Percentiles rank a stretch among this genome's conserved stretches.
Conservation (phyloP, 768 basidiomycete genomes). For the Cytidiella melzeri region DNA sequence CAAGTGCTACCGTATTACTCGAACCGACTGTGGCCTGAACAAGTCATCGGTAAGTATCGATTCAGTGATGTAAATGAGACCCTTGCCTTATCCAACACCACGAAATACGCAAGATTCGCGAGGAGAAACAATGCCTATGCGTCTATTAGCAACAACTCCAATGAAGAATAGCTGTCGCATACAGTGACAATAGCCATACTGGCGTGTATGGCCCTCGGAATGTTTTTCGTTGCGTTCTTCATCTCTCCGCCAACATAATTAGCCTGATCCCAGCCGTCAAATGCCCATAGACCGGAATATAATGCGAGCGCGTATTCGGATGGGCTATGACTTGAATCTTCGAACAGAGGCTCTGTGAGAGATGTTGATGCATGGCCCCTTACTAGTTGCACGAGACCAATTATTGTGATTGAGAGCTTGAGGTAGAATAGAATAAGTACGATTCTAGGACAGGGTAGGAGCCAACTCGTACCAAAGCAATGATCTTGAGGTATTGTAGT, state of each 20-base stretch:
- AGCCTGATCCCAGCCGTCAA: conserved; percentile 93
- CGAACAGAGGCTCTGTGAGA: conserved; percentile 62
- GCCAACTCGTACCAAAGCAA: conserved; percentile 49
- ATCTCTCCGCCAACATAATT: conserved; percentile 93
- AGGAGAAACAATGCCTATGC: conserved; percentile 68
- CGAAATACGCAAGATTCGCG: conserved; percentile 87
- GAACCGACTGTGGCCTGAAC: conserved; percentile 54
- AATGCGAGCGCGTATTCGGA: conserved; percentile 88
- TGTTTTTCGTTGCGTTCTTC: conserved; percentile 72
- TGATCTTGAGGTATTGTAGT: conserved; percentile 38
- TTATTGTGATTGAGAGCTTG: conserved; percentile 63
- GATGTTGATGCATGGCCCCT: conserved; percentile 67
- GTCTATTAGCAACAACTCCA: conserved; percentile 2
- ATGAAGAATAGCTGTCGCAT: conserved; percentile 22
- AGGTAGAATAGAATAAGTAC: conserved; percentile 12
- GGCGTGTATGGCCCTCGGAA: conserved; percentile 84
- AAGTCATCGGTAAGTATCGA: conserved; percentile 2
- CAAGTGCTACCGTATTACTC: conserved; percentile 85
- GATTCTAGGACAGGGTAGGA: not conserved
- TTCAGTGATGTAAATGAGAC: conserved; percentile 1
- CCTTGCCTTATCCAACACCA: conserved; percentile 77
- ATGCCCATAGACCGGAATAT: conserved; percentile 94
- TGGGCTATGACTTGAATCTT: conserved; percentile 68
- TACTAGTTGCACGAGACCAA: conserved; percentile 74
- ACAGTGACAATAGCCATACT: conserved; percentile 84